These are phyloP conservation scores for Pichia sp. DNA, from an alignment of 1,139 yeast genomes.

Conservation along the genomic window DNA sequence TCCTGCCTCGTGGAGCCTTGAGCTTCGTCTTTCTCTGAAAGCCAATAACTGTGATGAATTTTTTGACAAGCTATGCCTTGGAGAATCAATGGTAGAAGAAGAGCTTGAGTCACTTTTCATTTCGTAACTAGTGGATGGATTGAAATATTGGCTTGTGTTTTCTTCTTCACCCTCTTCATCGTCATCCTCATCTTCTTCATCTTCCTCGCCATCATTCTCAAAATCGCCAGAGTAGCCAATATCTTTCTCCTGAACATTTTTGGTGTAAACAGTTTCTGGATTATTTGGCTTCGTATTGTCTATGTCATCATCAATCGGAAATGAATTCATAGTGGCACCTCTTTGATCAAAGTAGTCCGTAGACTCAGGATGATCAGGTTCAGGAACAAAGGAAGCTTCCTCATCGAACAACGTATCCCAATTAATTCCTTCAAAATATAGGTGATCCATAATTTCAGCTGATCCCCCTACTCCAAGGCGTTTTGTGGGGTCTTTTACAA, in stretches of 20 bases:
- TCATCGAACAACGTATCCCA: constrained; percentile 76
- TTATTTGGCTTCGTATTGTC: constrained; percentile 33
- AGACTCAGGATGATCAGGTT: constrained; percentile 72
- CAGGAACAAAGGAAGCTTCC: constrained; percentile 83
- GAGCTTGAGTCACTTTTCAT: constrained; percentile 25
- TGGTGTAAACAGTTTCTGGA: constrained; percentile 16
- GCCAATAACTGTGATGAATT: constrained; percentile 16
- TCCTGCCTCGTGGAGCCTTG: constrained; percentile 63
- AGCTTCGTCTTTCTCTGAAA: constrained; percentile 41
- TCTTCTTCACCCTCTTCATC: constrained; percentile 1
- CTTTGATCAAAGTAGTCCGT: constrained; percentile 90
- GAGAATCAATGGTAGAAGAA: constrained; percentile 28
- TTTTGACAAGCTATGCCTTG: constrained; percentile 26
- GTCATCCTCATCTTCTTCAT: constrained; percentile 18
- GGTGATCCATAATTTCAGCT: constrained; percentile 70
- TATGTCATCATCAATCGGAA: constrained; percentile 51
- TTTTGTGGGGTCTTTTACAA: constrained; percentile 57
- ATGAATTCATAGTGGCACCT: constrained; percentile 71
- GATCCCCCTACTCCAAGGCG: constrained; percentile 79
- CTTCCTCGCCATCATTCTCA: constrained; percentile 17
- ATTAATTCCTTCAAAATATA: constrained; percentile 64
- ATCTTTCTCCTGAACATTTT: constrained; percentile 16
- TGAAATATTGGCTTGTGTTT: background rate
- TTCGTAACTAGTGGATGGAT: background rate
- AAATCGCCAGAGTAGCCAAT: constrained; percentile 16